A percentile compares a stretch with the other conserved stretches of the same genome.
phyloP scores from a whole-genome alignment of 306 rosid species.

The Canavalia gladiata region DNA sequence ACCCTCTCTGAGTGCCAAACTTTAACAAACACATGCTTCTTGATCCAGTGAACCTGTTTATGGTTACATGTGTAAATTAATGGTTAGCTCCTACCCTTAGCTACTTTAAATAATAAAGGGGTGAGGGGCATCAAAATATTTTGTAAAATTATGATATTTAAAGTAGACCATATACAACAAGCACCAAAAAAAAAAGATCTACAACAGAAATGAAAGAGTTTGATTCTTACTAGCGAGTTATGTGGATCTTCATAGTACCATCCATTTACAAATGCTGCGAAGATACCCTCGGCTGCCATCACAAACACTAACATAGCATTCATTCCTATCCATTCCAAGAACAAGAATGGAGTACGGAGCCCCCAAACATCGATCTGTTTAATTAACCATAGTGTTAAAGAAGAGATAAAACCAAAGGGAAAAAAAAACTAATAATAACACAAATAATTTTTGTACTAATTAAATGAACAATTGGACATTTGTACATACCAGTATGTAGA shows the following conservation, averaged over 20 bases:
- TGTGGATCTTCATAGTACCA: conserved; percentile 72
- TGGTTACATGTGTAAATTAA: not conserved
- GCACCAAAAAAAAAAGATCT: not conserved
- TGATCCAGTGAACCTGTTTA: conserved; percentile 83
- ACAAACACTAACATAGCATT: conserved; percentile 93
- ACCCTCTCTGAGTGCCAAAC: conserved; percentile 85
- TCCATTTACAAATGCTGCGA: conserved; percentile 90
- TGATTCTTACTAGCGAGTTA: conserved; percentile 62
- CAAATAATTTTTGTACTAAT: too few species aligned
- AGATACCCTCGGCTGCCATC: conserved; percentile 89
- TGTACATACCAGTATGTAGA: conserved; percentile 72
- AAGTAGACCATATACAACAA: not conserved
- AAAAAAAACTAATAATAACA: not conserved
- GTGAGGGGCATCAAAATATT: not conserved
- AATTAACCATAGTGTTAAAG: not conserved
- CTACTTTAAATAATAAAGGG: not conserved
- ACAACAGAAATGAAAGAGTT: not conserved
- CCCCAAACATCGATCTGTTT: conserved; percentile 90
- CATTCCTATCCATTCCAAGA: conserved; percentile 95
- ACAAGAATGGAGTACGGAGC: conserved; percentile 70
- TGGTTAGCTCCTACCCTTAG: not conserved
- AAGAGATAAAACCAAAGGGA: not conserved
- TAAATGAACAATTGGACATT: too few species aligned
- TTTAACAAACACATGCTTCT: conserved; percentile 70
- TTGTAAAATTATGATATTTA: not conserved